phyloP scores from a whole-genome alignment of 23 red algal genomes.

The Gracilaria domingensis region DNA sequence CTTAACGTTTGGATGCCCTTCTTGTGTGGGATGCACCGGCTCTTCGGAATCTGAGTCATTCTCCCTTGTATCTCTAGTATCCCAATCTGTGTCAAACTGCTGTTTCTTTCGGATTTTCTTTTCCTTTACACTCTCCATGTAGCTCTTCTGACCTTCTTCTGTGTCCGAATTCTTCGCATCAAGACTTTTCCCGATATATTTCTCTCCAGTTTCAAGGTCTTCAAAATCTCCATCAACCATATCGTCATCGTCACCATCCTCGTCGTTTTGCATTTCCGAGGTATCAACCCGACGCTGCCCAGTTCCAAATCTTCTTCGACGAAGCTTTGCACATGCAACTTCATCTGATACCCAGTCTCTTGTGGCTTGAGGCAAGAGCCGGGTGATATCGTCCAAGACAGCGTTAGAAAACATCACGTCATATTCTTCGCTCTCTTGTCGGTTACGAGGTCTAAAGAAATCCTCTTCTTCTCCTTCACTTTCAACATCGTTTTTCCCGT shows the following conservation, averaged over 20 bases:
- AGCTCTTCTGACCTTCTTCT: slow-evolving; percentile 10
- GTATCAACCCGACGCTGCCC: slow-evolving; percentile 28
- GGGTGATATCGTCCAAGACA: slow-evolving; percentile 63
- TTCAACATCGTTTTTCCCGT: slow-evolving; percentile 33
- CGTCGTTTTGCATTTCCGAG: neutral
- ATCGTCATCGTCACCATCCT: slow-evolving; percentile 11
- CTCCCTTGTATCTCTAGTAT: slow-evolving; percentile 27
- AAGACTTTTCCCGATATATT: slow-evolving; percentile 1
- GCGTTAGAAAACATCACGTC: slow-evolving; percentile 32
- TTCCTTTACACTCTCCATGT: slow-evolving; percentile 30
- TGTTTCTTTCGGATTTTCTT: slow-evolving; percentile 61
- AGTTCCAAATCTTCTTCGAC: slow-evolving; percentile 65
- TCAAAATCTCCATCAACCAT: slow-evolving; percentile 77
- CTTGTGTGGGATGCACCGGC: neutral
- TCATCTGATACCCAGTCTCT: slow-evolving; percentile 70
- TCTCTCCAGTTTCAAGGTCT: slow-evolving; percentile 77
- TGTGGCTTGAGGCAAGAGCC: slow-evolving; percentile 46
- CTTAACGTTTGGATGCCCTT: slow-evolving; percentile 22
- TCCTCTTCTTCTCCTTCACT: slow-evolving; percentile 64
- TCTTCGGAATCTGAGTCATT: slow-evolving; percentile 28
- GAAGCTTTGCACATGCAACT: slow-evolving; percentile 36
- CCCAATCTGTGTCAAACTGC: slow-evolving; percentile 72
- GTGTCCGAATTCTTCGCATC: neutral
- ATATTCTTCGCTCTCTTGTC: neutral
- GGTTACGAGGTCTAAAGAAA: slow-evolving; percentile 60